Base-by-base conservation (phyloP, 169 alveolate species). In the Theileria equi region DNA sequence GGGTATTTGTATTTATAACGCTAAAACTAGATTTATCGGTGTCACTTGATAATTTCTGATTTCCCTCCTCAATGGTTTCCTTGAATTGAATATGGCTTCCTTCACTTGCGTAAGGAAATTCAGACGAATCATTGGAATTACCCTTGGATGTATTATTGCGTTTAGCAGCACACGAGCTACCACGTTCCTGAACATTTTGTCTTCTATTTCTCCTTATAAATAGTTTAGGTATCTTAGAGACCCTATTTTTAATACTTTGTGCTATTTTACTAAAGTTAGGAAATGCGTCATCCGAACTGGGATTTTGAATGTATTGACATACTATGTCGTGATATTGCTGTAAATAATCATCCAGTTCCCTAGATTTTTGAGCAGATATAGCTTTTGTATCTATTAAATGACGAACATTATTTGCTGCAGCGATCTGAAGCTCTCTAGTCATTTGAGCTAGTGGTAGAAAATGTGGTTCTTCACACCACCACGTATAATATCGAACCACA, bases 401-500 rank as follows among this genome's bases (percentile, higher is more conserved):
- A 50, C 71, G 88, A 54, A 73, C 83, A 57, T 72, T 88, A 48
- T 41, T 72, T 50, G 81, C 89, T 43, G 84, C 92, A 53, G 71
- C 86, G 72, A 65, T 80, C 50, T 63, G 88, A 44, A 71, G 61
- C 74, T 77, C 94, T 58, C 59, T 82, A 47, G 87, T 81, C 84
- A 72, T 72, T 49, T 66, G 63, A 53, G 74, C 81, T 59, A 86
- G 70, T 5, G 94, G 96, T 13, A 92, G 65, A 44, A 88, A 91
- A 66, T 89, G 94, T 11, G 95, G 96, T 68, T 92, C 95, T 58
- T 92, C 96, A 53, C 95, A 92, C 96, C 96, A 92, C 96, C 96
- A 92, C n/a, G 94, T 92, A 65, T 85, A 92, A 72, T 90, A 92
- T 16, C 96, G 74, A 26, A 90, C 96, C 40, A 92, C 96, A 63